Percentiles rank a stretch among this genome's conserved stretches.
phyloP scores from a whole-genome alignment of 805 yeast genomes.

The Kuraishia floccosa region DNA sequence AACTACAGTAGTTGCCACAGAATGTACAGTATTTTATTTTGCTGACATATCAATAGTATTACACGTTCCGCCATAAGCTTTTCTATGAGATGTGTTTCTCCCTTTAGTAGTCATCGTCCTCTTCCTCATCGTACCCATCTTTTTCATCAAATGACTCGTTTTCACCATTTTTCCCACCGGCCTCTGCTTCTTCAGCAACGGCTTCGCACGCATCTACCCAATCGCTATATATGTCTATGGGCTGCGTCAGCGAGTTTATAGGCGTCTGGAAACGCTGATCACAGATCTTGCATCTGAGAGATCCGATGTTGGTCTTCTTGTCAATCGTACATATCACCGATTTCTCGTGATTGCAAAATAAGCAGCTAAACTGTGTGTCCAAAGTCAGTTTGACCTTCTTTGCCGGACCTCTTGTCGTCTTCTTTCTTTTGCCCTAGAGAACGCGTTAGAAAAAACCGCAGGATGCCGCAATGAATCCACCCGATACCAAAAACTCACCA shows the following conservation, averaged over 20 bases:
- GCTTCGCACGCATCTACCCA: slow-evolving; percentile 97
- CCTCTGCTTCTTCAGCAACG: slow-evolving; percentile 53
- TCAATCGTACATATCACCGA: slow-evolving; percentile 84
- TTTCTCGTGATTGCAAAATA: slow-evolving; percentile 92
- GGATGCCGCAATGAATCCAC: no score
- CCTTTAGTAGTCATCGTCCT: slow-evolving; percentile 7
- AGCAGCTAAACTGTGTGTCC: slow-evolving; percentile 78
- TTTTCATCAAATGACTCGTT: slow-evolving; percentile 20
- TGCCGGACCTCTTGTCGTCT: slow-evolving; percentile 72
- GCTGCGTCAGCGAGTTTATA: slow-evolving; percentile 74
- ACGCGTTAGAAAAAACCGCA: no score
- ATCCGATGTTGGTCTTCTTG: slow-evolving; percentile 76
- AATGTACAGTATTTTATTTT: no score
- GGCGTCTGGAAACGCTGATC: slow-evolving; percentile 89
- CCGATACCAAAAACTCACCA: no score
- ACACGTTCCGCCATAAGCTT: not conserved
- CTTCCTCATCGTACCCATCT: slow-evolving; percentile 17
- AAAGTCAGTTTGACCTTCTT: slow-evolving; percentile 69
- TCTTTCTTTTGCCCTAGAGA: slow-evolving; percentile 55
- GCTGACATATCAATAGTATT: not conserved
- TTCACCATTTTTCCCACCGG: slow-evolving; percentile 3
- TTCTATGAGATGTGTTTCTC: no score
- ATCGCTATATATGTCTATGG: slow-evolving; percentile 91
- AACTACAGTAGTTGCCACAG: no score
- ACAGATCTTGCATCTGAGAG: slow-evolving; percentile 81